Conservation (phyloP, 192 early-diverging fungal genomes). For the Coemansia sp. region DNA sequence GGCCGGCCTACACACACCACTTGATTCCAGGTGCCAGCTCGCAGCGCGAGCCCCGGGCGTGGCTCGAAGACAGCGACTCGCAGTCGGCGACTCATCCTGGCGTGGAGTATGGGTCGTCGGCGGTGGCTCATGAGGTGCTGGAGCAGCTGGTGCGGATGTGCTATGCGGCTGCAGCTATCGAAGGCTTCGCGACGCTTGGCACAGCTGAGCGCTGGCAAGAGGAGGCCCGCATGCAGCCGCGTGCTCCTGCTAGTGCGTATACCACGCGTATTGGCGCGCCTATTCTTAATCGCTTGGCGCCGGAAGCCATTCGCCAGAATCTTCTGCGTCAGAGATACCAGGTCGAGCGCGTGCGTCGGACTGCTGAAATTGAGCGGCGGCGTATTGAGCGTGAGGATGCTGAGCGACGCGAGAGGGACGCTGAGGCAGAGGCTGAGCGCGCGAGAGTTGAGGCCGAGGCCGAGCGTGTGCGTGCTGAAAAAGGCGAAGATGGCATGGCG, state of each 20-base stretch:
- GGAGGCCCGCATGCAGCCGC: slow-evolving; percentile 83
- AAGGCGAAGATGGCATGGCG: background rate
- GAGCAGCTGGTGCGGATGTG: slow-evolving; percentile 42
- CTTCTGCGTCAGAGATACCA: slow-evolving; percentile 46
- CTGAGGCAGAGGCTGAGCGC: slow-evolving; percentile 46
- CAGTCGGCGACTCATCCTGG: background rate
- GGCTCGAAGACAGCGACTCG: background rate
- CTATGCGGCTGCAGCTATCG: slow-evolving; percentile 58
- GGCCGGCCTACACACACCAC: slow-evolving; percentile 35
- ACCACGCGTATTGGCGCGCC: slow-evolving; percentile 63
- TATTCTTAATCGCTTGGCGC: slow-evolving; percentile 72
- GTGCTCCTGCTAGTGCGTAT: slow-evolving; percentile 62
- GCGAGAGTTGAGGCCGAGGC: slow-evolving; percentile 7
- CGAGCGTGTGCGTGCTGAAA: background rate
- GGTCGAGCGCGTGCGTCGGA: slow-evolving; percentile 42
- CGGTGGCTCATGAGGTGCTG: slow-evolving; percentile 19
- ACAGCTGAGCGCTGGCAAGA: slow-evolving; percentile 86
- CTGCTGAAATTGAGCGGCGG: slow-evolving; percentile 39
- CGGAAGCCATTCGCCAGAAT: slow-evolving; percentile 71
- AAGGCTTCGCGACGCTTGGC: slow-evolving; percentile 68
- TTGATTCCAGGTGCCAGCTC: slow-evolving; percentile 30
- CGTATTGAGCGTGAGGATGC: slow-evolving; percentile 56
- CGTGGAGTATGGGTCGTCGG: slow-evolving; percentile 12
- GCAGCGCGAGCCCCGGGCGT: slow-evolving; percentile 6
- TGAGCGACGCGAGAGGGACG: slow-evolving; percentile 59